Evolutionary conservation across 306 rosid genomes (phyloP).

Genomic region (Clitoria ternatea): DNA sequence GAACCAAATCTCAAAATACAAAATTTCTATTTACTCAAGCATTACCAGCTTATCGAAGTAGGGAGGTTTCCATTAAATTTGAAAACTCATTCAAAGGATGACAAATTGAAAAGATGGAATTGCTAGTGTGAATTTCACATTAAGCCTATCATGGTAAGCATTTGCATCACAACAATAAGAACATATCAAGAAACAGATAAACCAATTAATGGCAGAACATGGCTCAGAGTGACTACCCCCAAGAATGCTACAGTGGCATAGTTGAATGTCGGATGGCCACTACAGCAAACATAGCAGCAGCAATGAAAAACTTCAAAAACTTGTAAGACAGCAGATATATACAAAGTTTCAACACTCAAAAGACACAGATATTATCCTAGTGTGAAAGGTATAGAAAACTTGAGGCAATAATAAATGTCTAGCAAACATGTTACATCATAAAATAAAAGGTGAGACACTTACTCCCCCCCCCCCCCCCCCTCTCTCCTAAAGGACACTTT

Average conservation of each 20-base stretch:
- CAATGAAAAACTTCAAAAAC: background rate
- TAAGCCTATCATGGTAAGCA: background rate
- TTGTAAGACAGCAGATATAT: background rate
- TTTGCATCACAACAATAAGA: background rate
- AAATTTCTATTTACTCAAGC: background rate
- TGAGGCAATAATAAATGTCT: background rate
- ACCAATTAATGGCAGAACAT: background rate
- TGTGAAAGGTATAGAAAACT: background rate
- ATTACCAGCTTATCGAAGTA: background rate
- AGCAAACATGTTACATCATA: background rate
- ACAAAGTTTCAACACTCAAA: background rate
- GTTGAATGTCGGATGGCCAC: background rate
- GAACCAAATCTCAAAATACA: background rate
- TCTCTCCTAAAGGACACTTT: background rate
- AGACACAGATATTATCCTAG: background rate
- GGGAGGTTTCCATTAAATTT: background rate
- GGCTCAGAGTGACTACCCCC: background rate
- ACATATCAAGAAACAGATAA: background rate
- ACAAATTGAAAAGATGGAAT: background rate
- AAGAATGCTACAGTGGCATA: conserved; percentile 1
- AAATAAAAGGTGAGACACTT: background rate
- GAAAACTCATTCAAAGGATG: background rate
- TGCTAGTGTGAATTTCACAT: background rate
- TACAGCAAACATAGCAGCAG: conserved; percentile 10
- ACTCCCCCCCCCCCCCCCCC: too few species aligned